These are phyloP conservation scores for Diaporthe batatas DNA, from an alignment of 2,329 filamentous ascomycete species.

Conservation along the genomic window DNA sequence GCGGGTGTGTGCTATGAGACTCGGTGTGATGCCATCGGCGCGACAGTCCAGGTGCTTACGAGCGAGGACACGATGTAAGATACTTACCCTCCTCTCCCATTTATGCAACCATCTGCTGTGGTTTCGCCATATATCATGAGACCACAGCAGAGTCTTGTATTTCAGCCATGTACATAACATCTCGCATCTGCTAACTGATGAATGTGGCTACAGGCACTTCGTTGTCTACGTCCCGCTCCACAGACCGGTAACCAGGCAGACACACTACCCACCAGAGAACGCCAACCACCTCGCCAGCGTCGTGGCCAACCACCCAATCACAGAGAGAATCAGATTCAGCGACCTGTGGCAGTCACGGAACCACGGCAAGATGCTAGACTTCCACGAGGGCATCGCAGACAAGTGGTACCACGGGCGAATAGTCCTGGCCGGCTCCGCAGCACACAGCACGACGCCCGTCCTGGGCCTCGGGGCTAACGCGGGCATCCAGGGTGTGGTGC, in stretches of 20 bases:
- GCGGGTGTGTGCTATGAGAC: conserved; percentile 26
- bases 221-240: conserved; percentile 37
- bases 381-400: conserved; percentile 41
- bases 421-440: conserved; percentile 43
- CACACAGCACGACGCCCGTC: conserved; percentile 43
- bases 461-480: conserved; percentile 42
- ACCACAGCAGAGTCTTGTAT: background rate
- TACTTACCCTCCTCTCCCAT: background rate
- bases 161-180: too few relatives aligned
- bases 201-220: conserved; percentile 23
- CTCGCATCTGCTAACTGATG: background rate
- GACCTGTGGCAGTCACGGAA: conserved; percentile 30
- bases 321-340: conserved; percentile 32
- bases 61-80: background rate
- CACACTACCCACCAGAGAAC: conserved; percentile 34
- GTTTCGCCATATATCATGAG: too few relatives aligned
- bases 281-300: conserved; percentile 33
- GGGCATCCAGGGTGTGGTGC: conserved; percentile 40
- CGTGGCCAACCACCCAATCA: conserved; percentile 38
- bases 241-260: conserved; percentile 28
- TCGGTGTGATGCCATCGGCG: background rate
- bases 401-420: conserved; percentile 42
- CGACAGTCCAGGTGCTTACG: conserved; percentile 16
- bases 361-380: conserved; percentile 35
- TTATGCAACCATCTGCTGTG: background rate